Evolutionary conservation across 2,329 filamentous ascomycete species (phyloP).

Genomic region (Sarocladium oryzae): DNA sequence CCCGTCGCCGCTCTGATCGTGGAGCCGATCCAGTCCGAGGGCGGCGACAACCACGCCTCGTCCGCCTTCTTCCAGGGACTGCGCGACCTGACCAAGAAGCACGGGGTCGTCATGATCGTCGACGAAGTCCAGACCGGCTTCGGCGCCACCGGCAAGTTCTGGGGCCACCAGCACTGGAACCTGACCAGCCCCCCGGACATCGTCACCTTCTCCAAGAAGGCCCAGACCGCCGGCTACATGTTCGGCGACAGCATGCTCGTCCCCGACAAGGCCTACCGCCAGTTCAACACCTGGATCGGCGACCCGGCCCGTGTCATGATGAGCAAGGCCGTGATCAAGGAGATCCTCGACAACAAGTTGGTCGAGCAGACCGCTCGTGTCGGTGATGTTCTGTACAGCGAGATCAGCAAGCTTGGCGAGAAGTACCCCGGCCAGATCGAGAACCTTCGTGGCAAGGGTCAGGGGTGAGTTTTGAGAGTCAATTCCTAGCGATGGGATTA

Average conservation of each 20-base stretch:
- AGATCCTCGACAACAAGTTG: constrained; percentile 62
- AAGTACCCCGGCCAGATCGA: constrained; percentile 63
- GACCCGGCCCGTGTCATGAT: constrained; percentile 72
- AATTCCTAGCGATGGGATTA: no score
- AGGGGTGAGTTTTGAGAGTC: constrained; percentile 33
- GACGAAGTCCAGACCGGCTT: constrained; percentile 82
- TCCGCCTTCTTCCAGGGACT: constrained; percentile 72
- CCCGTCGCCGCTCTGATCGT: constrained; percentile 68
- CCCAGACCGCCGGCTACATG: constrained; percentile 78
- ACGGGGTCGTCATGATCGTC: constrained; percentile 68
- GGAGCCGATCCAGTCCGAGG: constrained; percentile 78
- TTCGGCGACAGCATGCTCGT: constrained; percentile 66
- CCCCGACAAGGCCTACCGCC: constrained; percentile 76
- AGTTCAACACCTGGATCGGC: constrained; percentile 87
- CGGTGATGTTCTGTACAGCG: constrained; percentile 61
- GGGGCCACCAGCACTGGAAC: constrained; percentile 82
- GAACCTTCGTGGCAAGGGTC: constrained; percentile 71
- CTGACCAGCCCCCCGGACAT: constrained; percentile 68
- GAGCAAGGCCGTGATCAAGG: constrained; percentile 70
- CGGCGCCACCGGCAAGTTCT: constrained; percentile 78
- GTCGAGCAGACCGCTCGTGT: constrained; percentile 59
- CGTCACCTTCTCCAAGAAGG: constrained; percentile 86
- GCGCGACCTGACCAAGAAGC: constrained; percentile 62
- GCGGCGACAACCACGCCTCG: constrained; percentile 77
- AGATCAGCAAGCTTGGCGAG: constrained; percentile 55